Conservation (phyloP, 1,284 basidiomycete genomes). For the Thecaphora thlaspeos region DNA sequence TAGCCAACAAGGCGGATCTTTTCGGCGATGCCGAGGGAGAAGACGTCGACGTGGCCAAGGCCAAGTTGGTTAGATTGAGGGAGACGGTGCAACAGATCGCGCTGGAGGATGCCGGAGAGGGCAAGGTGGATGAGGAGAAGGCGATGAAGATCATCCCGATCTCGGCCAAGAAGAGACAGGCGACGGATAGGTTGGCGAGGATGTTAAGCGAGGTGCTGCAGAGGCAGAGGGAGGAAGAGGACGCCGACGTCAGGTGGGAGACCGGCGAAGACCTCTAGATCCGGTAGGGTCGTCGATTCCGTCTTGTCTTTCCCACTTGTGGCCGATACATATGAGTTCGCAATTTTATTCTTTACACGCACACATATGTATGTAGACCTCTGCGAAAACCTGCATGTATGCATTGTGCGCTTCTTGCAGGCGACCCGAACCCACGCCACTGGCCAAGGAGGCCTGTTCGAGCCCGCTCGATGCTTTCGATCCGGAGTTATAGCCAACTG, state of each 20-base stretch:
- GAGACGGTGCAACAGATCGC: slow-evolving; percentile 7
- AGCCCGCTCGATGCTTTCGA: too few species aligned
- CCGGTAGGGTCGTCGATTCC: too few species aligned
- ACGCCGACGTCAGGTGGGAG: neutral
- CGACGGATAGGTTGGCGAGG: slow-evolving; percentile 21
- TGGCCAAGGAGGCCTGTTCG: too few species aligned
- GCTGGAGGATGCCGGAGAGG: slow-evolving; percentile 6
- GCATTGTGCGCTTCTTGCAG: too few species aligned
- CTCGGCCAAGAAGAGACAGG: slow-evolving; percentile 35
- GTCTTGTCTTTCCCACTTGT: too few species aligned
- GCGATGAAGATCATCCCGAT: slow-evolving; percentile 21
- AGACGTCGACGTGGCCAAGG: slow-evolving; percentile 17
- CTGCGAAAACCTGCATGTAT: too few species aligned
- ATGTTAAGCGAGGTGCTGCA: slow-evolving; percentile 21
- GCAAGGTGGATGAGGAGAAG: neutral
- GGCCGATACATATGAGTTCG: too few species aligned
- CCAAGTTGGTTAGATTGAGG: slow-evolving; percentile 15
- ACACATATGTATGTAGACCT: too few species aligned
- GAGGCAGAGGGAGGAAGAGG: neutral
- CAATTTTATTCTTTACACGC: too few species aligned
- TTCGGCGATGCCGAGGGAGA: neutral
- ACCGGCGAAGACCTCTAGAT: too few species aligned
- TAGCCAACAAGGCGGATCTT: slow-evolving; percentile 89
- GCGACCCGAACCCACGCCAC: too few species aligned
- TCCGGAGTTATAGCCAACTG: too few species aligned